Base-by-base conservation (phyloP, 2,329 filamentous ascomycete genomes). In the Corinectria fuckeliana region DNA sequence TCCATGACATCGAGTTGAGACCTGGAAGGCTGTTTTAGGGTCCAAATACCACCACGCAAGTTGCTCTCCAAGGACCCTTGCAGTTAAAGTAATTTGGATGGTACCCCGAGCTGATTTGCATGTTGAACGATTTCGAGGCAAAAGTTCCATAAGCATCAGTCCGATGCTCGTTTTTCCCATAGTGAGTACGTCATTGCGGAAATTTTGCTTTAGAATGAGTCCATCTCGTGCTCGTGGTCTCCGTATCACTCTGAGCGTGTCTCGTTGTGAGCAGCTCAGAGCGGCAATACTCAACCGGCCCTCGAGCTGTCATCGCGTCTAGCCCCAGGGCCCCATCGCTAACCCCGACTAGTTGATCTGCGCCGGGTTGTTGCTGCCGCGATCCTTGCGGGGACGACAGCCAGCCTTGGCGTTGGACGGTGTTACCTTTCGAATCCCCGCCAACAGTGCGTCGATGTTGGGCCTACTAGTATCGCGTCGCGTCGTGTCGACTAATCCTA, bases 371-470 rank as follows among this genome's bases (percentile, higher is more conserved):
- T 30, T 55, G 26, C 36, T 50, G 28, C 56, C 50, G 50, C 38
- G 25, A 55, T 41, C 50, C 56, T 50, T 50, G 56, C 28, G 21
- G 36, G n/a, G 42, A 45, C 41, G 11, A 25, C 14, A 48, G 41
- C 39, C 28, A 28, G 28, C 13, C 44, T 16, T 28, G 36, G 36
- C 11, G 16, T 38, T 30, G 16, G 18, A 9, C 30, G 45, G 50
- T 50, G 28, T n/a, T 50, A 25, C 41, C 39, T 55, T 38, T 50
- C 45, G 45, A 45, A 32, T 20, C 47, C 36, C 50, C 56, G 45
- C 36, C 39, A 50, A 39, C 28, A 16, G 21, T 21, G 36, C 14
- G 18, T 25, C 16, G 16, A 25, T 28, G n/a, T 38, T 16, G 18
- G 41, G 18, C 13, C 20, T 36, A 45, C 49, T 41, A 32, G 18